Percentiles rank a stretch among this genome's conserved stretches.
Evolutionary conservation across 257 asterid species (phyloP).

Genomic region (Jacaranda copaia): DNA sequence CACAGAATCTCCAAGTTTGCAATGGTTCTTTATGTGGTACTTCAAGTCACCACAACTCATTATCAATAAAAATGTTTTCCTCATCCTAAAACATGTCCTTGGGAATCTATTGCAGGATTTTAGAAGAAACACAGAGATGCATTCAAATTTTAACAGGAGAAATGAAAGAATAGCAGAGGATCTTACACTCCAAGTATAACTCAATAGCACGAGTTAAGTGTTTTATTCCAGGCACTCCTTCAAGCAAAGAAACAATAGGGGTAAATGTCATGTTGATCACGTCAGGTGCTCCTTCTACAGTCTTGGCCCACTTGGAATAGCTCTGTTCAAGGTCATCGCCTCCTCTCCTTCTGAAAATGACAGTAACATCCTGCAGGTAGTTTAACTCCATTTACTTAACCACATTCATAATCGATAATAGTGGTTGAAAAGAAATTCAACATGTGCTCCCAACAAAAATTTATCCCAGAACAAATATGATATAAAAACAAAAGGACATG

Average conservation of each 20-base stretch:
- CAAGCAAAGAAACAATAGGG: constrained; percentile 88
- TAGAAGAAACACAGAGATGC: constrained; percentile 4
- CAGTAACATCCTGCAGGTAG: constrained; percentile 91
- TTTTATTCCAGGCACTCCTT: constrained; percentile 87
- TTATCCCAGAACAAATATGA: too few species aligned
- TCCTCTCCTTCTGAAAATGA: constrained; percentile 98
- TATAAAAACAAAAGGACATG: background rate
- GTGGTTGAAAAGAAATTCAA: background rate
- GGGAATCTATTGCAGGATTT: background rate
- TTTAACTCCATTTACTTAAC: constrained; percentile 19
- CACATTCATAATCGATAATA: background rate
- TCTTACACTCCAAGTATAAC: constrained; percentile 91
- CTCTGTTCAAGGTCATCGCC: constrained; percentile 99
- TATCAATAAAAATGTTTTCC: background rate
- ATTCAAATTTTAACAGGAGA: constrained; percentile 4
- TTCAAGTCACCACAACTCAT: background rate
- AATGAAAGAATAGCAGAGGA: constrained; percentile 2
- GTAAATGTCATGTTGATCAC: constrained; percentile 94
- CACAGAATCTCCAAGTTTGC: too few species aligned
- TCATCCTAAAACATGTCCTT: background rate
- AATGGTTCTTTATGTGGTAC: too few species aligned
- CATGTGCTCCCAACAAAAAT: too few species aligned
- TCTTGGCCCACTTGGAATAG: constrained; percentile 84
- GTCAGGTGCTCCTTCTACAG: constrained; percentile 95
- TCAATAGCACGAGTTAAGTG: constrained; percentile 91